Evolutionary conservation across 1,139 yeast species (phyloP), one percentile per base, ranked within the genome.

Genomic region (Candida sojae): DNA sequence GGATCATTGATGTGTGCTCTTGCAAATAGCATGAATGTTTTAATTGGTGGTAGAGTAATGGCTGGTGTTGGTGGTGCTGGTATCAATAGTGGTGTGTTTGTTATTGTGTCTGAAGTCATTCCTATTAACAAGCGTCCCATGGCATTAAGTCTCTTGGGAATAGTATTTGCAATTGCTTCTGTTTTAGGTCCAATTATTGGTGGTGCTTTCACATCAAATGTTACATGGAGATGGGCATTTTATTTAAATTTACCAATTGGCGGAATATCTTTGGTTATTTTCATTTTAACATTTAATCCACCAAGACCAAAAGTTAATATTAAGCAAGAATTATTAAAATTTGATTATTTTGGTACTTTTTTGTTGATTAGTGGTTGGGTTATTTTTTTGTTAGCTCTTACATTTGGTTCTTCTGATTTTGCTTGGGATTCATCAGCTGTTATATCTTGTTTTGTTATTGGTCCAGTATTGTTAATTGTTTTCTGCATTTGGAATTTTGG

Each of bases 171-270:
- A 1, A 52, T 80, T 9, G 85, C 86, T 2, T 73, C 77, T 47
- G 79, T 79, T 0, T 54, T 77, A 10, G 87, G 86, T 0, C 87
- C 87, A 0, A 72, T 82, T 47, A 60, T 82, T 21, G 82, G 82
- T 50, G 81, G 83, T 29, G 82, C 77, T 0, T 77, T 81, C 49
- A 72, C 79, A 4, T 59, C 68, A 23, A 66, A 69, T 49, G 66
- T 64, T 23, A 52, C 54, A 10, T 87, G 93, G 93, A 75, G 93
- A 64, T 86, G 92, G 92, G 82, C 88, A 54, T 87, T 86, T 63
- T 87, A 83, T 63, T 75, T 87, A 8, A 71, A 71, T 48, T 65
- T 71, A 50, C 76, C 76, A 10, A 60, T 71, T 53, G 76, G 76
- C 9, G 75, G 67, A 1, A 47, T 66, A 29, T 73, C 75, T 1